phyloP scores from a whole-genome alignment of 208 protist genomes.

The Trichomonas vaginalis region DNA sequence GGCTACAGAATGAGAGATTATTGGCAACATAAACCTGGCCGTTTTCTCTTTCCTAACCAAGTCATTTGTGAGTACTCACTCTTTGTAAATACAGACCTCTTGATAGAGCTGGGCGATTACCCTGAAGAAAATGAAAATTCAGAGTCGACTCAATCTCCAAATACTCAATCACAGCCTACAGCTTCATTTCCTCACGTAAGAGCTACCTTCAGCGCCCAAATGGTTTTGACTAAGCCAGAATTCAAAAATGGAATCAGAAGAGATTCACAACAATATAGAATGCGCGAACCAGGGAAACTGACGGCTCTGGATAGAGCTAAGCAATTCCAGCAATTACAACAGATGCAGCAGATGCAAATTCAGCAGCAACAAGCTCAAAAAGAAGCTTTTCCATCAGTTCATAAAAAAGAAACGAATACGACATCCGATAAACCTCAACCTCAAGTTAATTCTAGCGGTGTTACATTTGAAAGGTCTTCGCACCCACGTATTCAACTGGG shows the following conservation, averaged over 20 bases:
- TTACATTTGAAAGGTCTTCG: background rate
- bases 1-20: background rate
- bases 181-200: background rate
- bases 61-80: background rate
- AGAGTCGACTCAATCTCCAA: background rate
- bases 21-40: background rate
- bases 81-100: background rate
- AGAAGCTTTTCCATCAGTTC: background rate
- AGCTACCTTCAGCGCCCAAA: background rate
- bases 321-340: background rate
- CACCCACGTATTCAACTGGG: background rate
- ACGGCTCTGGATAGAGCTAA: background rate
- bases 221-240: background rate
- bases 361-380: background rate
- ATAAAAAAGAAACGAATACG: background rate
- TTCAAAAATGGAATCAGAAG: background rate
- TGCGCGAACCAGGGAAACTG: background rate
- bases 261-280: background rate
- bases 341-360: no score
- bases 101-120: background rate
- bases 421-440: background rate
- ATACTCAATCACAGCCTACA: background rate
- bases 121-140: background rate
- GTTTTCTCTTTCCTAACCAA: background rate
- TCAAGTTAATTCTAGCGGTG: background rate